These are phyloP conservation scores for Breviolum minutum DNA, from an alignment of 73 alveolate genomes.

Conservation along the genomic window DNA sequence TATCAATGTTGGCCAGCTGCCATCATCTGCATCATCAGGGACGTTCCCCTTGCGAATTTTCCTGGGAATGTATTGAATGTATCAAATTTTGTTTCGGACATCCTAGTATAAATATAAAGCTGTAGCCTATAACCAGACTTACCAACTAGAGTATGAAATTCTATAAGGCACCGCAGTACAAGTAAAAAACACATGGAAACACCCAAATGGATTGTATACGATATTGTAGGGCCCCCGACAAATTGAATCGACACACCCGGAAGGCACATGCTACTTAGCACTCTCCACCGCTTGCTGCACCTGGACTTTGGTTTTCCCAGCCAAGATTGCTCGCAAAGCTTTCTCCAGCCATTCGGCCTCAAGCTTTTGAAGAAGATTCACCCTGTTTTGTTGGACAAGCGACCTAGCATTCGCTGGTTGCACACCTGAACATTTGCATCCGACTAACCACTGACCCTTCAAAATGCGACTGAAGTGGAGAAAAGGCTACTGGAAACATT, in stretches of 20 bases:
- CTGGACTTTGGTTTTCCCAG: constrained; percentile 11
- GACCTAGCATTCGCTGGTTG: not conserved
- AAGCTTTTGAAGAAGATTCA: not conserved
- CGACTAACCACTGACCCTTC: too few relatives aligned
- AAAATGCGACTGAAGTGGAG: too few relatives aligned
- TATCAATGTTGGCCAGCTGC: too few relatives aligned
- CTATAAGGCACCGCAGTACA: not conserved
- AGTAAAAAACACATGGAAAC: not conserved
- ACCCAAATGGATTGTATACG: not conserved
- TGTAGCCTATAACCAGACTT: too few relatives aligned
- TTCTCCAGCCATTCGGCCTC: constrained; percentile 44
- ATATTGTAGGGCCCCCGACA: not conserved
- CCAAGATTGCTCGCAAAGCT: constrained; percentile 11
- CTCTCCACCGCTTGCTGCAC: not conserved
- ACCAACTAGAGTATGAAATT: too few relatives aligned
- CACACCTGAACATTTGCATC: not conserved
- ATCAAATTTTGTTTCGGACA: too few relatives aligned
- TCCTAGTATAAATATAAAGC: too few relatives aligned
- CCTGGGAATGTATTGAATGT: too few relatives aligned
- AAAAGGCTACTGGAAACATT: too few relatives aligned
- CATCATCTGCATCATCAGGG: too few relatives aligned
- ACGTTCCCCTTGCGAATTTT: too few relatives aligned
- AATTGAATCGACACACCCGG: not conserved
- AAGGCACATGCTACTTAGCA: not conserved
- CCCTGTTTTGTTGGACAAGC: not conserved